Percentiles rank a stretch among this genome's conserved stretches.
Conservation (phyloP, 345 rosid genomes). For the Dimocarpus longan region DNA sequence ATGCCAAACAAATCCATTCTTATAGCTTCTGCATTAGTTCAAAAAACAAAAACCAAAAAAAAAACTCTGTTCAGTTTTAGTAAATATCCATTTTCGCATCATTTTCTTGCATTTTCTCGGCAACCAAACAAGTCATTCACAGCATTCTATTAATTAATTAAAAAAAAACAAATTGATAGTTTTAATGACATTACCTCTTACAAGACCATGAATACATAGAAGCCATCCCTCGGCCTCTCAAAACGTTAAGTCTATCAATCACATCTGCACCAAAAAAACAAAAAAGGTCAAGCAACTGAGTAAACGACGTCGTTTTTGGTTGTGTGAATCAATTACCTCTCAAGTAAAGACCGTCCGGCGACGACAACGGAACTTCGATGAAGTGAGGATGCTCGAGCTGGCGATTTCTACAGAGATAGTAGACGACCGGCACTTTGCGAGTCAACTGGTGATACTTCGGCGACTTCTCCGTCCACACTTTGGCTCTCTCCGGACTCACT, state of each 20-base stretch:
- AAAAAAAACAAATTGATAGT: background rate
- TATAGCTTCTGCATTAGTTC: slow-evolving; percentile 71
- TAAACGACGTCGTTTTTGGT: background rate
- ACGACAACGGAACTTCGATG: slow-evolving; percentile 80
- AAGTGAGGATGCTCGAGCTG: slow-evolving; percentile 99
- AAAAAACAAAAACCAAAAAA: background rate
- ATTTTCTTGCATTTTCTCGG: slow-evolving; percentile 14
- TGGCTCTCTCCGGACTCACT: slow-evolving; percentile 93
- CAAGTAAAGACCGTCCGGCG: slow-evolving; percentile 74
- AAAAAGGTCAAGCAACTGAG: background rate
- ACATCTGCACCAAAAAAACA: slow-evolving; percentile 52
- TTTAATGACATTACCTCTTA: slow-evolving; percentile 53
- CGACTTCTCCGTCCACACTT: slow-evolving; percentile 94
- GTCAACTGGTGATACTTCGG: slow-evolving; percentile 79
- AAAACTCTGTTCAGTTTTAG: background rate
- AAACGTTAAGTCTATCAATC: slow-evolving; percentile 79
- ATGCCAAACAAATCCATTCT: slow-evolving; percentile 98
- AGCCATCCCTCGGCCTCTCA: slow-evolving; percentile 95
- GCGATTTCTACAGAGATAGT: slow-evolving; percentile 84
- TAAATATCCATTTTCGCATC: no score
- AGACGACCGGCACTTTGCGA: slow-evolving; percentile 82
- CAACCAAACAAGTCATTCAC: slow-evolving; percentile 12
- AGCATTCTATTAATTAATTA: background rate
- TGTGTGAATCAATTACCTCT: slow-evolving; percentile 49
- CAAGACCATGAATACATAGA: slow-evolving; percentile 93